Base-by-base conservation (phyloP, 345 rosid species). In the Durio zibethinus region DNA sequence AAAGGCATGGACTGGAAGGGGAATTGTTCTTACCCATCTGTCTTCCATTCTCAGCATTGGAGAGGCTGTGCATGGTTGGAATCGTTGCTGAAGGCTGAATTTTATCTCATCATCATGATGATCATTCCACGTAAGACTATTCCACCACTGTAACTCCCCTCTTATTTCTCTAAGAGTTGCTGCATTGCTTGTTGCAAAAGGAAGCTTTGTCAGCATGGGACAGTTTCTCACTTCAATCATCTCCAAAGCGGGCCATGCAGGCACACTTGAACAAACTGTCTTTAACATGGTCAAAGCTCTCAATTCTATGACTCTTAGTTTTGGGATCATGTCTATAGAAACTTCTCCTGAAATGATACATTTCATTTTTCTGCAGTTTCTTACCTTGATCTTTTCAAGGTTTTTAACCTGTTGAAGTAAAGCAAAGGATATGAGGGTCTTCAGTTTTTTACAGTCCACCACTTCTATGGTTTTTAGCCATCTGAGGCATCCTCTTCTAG, bases 141-240 rank as follows among this genome's bases (percentile, higher is more conserved):
- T 63, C 84, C 81, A 74, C 81, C 83, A 78, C 15, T 69, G 69
- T 40, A 74, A 10, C 5, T 77, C 81, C 31, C 83, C 85, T 72
- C 72, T 73, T 56, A 83, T 64, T 65, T 80, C 84, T 61, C 53
- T 80, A 14, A 76, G 21, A 33, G 57, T 35, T 38, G n/a, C 60
- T 20, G 10, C 65, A 45, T 81, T 65, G 64, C 65, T 18, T 69
- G 71, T 60, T 23, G 81, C 45, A 36, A 80, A 73, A 5, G 85
- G 87, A 61, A 75, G 85, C 78, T 66, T 69, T 43, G 15, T 21
- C 62, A 82, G 71, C 79, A 38, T 62, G 35, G 84, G 75, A 23
- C 84, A 82, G 79, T 78, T 82, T 77, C 71, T 72, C 10, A 78
- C 85, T 72, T 78, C 83, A 47, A 85, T 72, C 56, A 25, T 75